These are phyloP conservation scores for Lecanicillium sp. DNA, from an alignment of 2,329 filamentous ascomycete species.

Conservation along the genomic window DNA sequence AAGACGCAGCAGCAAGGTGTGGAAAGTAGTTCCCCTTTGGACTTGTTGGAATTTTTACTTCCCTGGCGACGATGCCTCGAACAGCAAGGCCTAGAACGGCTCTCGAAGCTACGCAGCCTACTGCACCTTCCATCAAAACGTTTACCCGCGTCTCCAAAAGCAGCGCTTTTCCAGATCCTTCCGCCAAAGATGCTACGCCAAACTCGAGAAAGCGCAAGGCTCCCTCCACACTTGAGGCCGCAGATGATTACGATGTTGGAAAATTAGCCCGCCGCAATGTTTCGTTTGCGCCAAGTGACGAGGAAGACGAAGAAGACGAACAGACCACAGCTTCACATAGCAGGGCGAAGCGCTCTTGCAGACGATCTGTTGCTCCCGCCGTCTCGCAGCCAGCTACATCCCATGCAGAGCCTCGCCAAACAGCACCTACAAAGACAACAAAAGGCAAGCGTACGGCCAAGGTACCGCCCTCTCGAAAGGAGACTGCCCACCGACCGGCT, in stretches of 20 bases:
- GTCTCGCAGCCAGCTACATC: slow-evolving; percentile 4
- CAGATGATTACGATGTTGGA: not conserved
- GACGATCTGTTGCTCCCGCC: not conserved
- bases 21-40: too few species aligned
- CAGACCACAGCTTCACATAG: slow-evolving; percentile 1
- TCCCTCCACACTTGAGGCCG: not conserved
- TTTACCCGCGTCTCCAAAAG: slow-evolving; percentile 42
- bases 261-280: slow-evolving; percentile 1
- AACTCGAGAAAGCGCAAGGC: slow-evolving; percentile 7
- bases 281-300: slow-evolving; percentile 6
- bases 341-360: slow-evolving; percentile 5
- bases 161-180: slow-evolving; percentile 14
- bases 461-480: slow-evolving; percentile 18
- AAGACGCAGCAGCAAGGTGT: too few species aligned
- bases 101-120: slow-evolving; percentile 10
- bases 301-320: not conserved
- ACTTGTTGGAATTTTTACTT: too few species aligned
- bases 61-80: slow-evolving; percentile 19
- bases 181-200: slow-evolving; percentile 3
- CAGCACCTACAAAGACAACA: not conserved
- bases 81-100: slow-evolving; percentile 16
- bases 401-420: slow-evolving; percentile 3
- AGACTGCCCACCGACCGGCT: slow-evolving; percentile 21
- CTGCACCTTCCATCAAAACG: slow-evolving; percentile 27
- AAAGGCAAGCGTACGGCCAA: slow-evolving; percentile 25